Evolutionary conservation across 108 stramenopile species (phyloP).

Genomic region (Pseudonitzschia delicatissima): DNA sequence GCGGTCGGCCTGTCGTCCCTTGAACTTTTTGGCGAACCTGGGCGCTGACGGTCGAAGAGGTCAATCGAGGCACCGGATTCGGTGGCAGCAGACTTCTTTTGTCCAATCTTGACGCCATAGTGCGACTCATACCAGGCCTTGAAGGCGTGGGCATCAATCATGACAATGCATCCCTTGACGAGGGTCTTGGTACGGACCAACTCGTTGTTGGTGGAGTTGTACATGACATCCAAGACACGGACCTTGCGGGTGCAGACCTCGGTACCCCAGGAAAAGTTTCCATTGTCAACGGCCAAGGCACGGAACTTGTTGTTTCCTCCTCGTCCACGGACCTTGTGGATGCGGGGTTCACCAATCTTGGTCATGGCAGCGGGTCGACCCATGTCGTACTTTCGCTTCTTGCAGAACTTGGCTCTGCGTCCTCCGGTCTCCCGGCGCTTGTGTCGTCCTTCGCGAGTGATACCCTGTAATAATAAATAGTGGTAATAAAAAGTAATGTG

Average conservation of each 20-base stretch:
- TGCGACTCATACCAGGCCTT: slow-evolving; percentile 97
- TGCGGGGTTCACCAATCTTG: slow-evolving; percentile 94
- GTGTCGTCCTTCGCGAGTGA: slow-evolving; percentile 97
- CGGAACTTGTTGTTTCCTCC: slow-evolving; percentile 98
- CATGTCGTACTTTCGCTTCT: slow-evolving; percentile 99
- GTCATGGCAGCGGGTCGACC: slow-evolving; percentile 98
- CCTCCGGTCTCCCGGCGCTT: slow-evolving; percentile 99
- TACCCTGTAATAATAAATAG: slow-evolving; percentile 63
- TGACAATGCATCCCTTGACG: slow-evolving; percentile 97
- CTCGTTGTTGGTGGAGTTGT: slow-evolving; percentile 99
- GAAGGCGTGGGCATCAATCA: slow-evolving; percentile 98
- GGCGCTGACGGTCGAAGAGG: slow-evolving; percentile 57
- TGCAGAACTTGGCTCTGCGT: slow-evolving; percentile 91
- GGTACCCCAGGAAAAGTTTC: slow-evolving; percentile 99
- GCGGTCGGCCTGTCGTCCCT: slow-evolving; percentile 81
- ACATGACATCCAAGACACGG: slow-evolving; percentile 97
- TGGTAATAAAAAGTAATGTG: not conserved
- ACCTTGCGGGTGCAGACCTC: slow-evolving; percentile 98
- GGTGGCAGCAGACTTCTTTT: slow-evolving; percentile 70
- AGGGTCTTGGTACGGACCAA: slow-evolving; percentile 99
- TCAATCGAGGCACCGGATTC: slow-evolving; percentile 35
- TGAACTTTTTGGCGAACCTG: slow-evolving; percentile 78
- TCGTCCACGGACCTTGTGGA: slow-evolving; percentile 88
- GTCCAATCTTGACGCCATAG: slow-evolving; percentile 94
- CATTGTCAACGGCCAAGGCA: slow-evolving; percentile 93